These are phyloP conservation scores for Leccinum broughii DNA, from an alignment of 768 basidiomycete genomes.

Conservation along the genomic window DNA sequence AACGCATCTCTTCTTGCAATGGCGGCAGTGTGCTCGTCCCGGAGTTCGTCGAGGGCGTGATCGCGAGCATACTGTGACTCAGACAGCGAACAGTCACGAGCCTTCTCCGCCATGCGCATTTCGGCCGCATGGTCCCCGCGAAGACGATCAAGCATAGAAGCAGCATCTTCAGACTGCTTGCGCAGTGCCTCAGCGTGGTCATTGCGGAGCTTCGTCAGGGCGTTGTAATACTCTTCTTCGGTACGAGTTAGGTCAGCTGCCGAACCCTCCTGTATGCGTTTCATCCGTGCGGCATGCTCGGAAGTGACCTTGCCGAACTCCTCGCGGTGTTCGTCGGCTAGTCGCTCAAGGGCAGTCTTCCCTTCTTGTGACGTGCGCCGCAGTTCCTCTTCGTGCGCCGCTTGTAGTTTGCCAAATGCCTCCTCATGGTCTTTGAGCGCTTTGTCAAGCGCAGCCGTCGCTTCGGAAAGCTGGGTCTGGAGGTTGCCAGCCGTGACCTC, in stretches of 20 bases:
- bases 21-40: constrained; percentile 70
- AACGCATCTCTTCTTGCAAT: constrained; percentile 65
- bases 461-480: constrained; percentile 45
- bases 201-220: constrained; percentile 69
- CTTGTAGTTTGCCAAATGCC: constrained; percentile 56
- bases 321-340: constrained; percentile 56
- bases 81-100: constrained; percentile 69
- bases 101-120: constrained; percentile 72
- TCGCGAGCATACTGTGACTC: constrained; percentile 72
- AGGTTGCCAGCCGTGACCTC: constrained; percentile 39
- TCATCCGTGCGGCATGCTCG: constrained; percentile 57
- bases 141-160: constrained; percentile 65
- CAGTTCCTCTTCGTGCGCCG: constrained; percentile 55
- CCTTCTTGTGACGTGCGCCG: constrained; percentile 56
- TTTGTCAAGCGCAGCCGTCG: constrained; percentile 44
- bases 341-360: constrained; percentile 45
- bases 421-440: constrained; percentile 60
- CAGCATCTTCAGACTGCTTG: constrained; percentile 57
- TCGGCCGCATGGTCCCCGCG: constrained; percentile 76
- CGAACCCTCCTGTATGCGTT: constrained; percentile 61
- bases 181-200: constrained; percentile 70
- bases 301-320: constrained; percentile 45
- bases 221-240: constrained; percentile 82
- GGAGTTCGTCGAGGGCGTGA: constrained; percentile 60
- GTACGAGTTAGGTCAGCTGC: constrained; percentile 61